Evolutionary conservation across 805 yeast genomes (phyloP), one percentile per base, ranked within the genome.

Genomic region (Isabelozyma rhagii): DNA sequence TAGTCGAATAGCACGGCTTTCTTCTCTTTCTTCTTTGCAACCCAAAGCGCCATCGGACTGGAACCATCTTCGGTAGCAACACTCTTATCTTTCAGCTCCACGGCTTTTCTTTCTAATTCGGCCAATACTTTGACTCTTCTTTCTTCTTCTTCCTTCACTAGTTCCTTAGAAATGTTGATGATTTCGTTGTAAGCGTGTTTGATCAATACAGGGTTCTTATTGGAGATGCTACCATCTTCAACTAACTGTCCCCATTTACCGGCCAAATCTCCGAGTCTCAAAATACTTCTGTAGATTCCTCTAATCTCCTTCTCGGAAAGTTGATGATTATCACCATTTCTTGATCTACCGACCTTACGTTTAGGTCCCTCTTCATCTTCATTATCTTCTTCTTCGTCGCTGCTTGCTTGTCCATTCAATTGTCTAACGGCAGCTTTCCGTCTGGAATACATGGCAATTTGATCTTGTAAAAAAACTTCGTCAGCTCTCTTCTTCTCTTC

Each of bases 1-100:
- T 85, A 91, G 56, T 90, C 96, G 66, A 94, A 92, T 44, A 93
- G 69, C 14, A 91, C 85, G 0, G 97, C 97, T 67, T 87, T 89
- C 68, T 89, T 87, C 61, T 92, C 97, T 62, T 84, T 87, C 67
- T 85, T 82, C 62, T 87, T 86, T 42, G 82, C 77, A 38, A 82
- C 67, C 79, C 84, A 78, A 45, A 77, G 66, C 0, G 85, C 77
- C 50, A 76, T 69, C 18, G 83, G 79, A 50, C 75, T 82, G 49
- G 71, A 58, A 52, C 73, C 69, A 58, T 71, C 71, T 53, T 62
- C 53, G 56, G 64, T 54, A 51, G 70, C 50, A 62, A 68, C 53
- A 65, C 72, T 58, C 69, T 64, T 54, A 39, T 72, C 78, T 52
- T 75, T 81, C 62, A 80, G 84, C 41, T 79, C 83, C 49, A 63